Percentiles rank a stretch among this genome's conserved stretches.
These are phyloP conservation scores for Rhazya stricta DNA, from an alignment of 257 asterid genomes.

Conservation along the genomic window DNA sequence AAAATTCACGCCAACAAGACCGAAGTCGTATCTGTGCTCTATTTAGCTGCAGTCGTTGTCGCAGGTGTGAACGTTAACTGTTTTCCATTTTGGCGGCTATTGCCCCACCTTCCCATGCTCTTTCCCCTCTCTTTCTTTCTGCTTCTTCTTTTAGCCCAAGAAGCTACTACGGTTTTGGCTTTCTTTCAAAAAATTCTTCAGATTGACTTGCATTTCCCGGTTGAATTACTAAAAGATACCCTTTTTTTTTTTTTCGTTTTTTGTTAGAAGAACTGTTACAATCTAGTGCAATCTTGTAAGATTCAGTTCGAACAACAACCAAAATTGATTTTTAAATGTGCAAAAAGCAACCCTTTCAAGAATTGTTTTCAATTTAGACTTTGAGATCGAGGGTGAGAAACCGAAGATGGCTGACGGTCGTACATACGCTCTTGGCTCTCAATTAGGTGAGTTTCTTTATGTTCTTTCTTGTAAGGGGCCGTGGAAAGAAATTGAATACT, in stretches of 20 bases:
- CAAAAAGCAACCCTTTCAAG: neutral
- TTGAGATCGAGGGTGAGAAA: neutral
- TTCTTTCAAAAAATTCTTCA: neutral
- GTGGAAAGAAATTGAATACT: neutral
- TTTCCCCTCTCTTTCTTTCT: conserved; percentile 26
- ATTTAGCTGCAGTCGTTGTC: neutral
- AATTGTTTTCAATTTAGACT: neutral
- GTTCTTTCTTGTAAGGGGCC: neutral
- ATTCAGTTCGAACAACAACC: neutral
- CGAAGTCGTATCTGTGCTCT: neutral
- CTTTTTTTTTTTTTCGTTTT: conserved; percentile 11
- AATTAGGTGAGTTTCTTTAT: conserved; percentile 25
- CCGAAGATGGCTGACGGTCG: conserved; percentile 33
- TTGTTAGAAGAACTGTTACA: neutral
- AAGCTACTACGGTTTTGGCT: neutral
- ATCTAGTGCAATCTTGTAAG: neutral
- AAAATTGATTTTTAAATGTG: neutral
- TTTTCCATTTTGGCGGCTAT: conserved; percentile 71
- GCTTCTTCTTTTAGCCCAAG: neutral
- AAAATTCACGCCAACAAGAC: neutral
- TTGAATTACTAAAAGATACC: neutral
- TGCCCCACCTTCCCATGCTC: conserved; percentile 11
- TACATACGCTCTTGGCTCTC: conserved; percentile 28
- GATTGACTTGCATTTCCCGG: neutral
- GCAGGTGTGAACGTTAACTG: conserved; percentile 40